Conservation (phyloP, 352 stramenopile genomes). For the Globisporangium orthogonon region DNA sequence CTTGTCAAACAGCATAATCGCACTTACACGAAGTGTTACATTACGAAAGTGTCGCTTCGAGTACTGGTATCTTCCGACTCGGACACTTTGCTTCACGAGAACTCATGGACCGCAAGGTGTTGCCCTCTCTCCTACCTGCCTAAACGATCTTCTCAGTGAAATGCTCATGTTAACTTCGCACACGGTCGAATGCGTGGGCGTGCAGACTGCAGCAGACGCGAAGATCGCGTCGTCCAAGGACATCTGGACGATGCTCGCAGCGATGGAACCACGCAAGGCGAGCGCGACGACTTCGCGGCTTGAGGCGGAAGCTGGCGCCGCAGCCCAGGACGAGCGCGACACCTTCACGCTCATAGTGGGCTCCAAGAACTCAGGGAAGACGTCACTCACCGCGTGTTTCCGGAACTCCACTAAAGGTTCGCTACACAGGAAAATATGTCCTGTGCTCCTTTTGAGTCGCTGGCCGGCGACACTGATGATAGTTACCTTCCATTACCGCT, state of each 20-base stretch:
- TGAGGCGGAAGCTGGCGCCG: conserved; percentile 12
- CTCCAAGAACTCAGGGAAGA: conserved; percentile 72
- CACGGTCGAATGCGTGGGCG: too few species aligned
- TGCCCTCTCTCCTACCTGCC: background rate
- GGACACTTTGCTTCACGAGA: background rate
- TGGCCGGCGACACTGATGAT: background rate
- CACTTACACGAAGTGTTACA: background rate
- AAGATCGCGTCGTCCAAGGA: conserved; percentile 39
- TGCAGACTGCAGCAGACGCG: background rate
- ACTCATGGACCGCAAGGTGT: background rate
- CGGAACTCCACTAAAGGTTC: conserved; percentile 52
- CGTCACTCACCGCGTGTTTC: conserved; percentile 64
- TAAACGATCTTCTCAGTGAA: too few species aligned
- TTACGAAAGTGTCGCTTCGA: background rate
- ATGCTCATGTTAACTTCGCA: background rate
- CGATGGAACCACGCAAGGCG: conserved; percentile 32
- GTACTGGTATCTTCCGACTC: background rate
- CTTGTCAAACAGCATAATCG: background rate
- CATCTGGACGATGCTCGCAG: conserved; percentile 64
- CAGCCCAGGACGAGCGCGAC: conserved; percentile 45
- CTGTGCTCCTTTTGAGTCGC: background rate
- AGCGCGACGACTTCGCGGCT: conserved; percentile 5
- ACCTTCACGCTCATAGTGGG: conserved; percentile 70
- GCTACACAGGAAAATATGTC: background rate
- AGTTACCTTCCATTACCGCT: background rate